These are phyloP conservation scores for Diaporthe vexans DNA, from an alignment of 2,329 filamentous ascomycete species.

Conservation along the genomic window DNA sequence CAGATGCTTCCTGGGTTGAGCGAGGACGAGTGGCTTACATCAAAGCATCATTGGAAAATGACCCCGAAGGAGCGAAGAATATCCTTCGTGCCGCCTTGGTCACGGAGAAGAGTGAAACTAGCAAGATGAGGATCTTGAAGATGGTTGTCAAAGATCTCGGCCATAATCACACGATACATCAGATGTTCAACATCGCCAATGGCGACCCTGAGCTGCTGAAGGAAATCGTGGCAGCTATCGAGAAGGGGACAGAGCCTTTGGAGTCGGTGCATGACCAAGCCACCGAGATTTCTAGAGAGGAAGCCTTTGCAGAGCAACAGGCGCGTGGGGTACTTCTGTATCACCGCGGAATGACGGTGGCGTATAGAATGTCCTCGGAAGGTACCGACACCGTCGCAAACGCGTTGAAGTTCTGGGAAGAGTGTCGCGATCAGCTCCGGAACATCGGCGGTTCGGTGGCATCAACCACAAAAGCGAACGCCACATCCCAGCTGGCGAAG, in stretches of 20 bases:
- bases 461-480: conserved; percentile 20
- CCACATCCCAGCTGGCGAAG: conserved; percentile 42
- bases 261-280: background rate
- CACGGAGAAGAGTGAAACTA: conserved; percentile 5
- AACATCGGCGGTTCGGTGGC: conserved; percentile 43
- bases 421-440: conserved; percentile 42
- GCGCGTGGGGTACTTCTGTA: conserved; percentile 42
- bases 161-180: conserved; percentile 41
- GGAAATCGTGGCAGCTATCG: conserved; percentile 36
- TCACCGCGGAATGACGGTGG: conserved; percentile 40
- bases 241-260: conserved; percentile 1
- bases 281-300: conserved; percentile 37
- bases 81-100: conserved; percentile 24
- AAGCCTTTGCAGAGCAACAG: conserved; percentile 35
- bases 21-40: conserved; percentile 2
- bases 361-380: background rate
- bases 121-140: conserved; percentile 41
- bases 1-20: background rate
- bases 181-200: conserved; percentile 42
- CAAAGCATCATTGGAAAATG: conserved; percentile 1
- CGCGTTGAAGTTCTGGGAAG: conserved; percentile 42
- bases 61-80: conserved; percentile 24
- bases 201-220: conserved; percentile 40
- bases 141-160: conserved; percentile 40
- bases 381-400: background rate